Base-by-base conservation (phyloP, 148 eudicot species). In the Amaranthus hypochondriacus region DNA sequence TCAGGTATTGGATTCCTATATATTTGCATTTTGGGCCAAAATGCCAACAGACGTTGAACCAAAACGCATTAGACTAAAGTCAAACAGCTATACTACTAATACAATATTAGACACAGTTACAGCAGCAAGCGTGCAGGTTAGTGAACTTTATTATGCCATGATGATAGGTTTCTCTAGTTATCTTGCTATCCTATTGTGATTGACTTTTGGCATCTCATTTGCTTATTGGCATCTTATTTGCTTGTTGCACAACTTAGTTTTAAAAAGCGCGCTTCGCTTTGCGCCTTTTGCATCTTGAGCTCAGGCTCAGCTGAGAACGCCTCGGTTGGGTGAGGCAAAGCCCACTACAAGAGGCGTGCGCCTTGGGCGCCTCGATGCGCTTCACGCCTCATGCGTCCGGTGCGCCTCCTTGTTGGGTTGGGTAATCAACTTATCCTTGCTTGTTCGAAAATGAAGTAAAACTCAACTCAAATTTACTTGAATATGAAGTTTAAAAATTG, bases 21-120 rank as follows among this genome's bases (percentile, higher is more conserved):
- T 87, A 56, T 92, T 92, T 79, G 94, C 97, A 74, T 87, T 95
- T 83, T 95, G 99, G 99, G 85, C 96, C 43, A 92, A 86, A 84
- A 86, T 84, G 57, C 82, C 92, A 7, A 82, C 82, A 44, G 99
- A 95, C 44, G 9, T 76, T 73, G 96, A 92, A 59, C 81, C 92
- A 14, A 92, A 78, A 76, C 89, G 99, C 47, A 84, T 92, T 79
- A 90, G 96, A 74, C 76, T 95, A 78, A 87, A 95, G 77, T 92
- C 97, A 50, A 95, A 84, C 74, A 86, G 90, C 54, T 95, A 95
- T 70, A 95, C 94, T 48, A 86, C 96, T 53, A 92, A 83, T 79
- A 90, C 88, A 50, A 84, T 95, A 47, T 78, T 95, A 82, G 97
- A 95, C 73, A 81, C 77, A 3, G 96, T 95, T 52, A 89, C 96